A percentile compares a stretch with the other conserved stretches of the same genome.
Conservation (phyloP, 148 eudicot species). For the Vaccinium vitisidaea region DNA sequence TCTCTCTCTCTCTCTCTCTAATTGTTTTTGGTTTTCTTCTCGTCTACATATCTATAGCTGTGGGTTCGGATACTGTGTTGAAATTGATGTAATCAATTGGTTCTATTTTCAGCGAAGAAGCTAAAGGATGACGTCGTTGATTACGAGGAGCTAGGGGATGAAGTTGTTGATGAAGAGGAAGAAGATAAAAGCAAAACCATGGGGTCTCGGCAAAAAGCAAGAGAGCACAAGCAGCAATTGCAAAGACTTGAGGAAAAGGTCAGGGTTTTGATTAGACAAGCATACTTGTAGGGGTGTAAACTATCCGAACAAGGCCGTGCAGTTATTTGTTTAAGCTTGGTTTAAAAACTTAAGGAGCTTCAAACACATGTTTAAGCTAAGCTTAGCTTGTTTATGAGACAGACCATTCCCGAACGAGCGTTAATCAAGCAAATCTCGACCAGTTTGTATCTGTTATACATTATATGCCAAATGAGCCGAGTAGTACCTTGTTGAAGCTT, state of each 20-base stretch:
- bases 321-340: background rate
- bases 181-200: slow-evolving; percentile 12
- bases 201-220: slow-evolving; percentile 42
- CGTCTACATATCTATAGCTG: background rate
- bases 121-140: slow-evolving; percentile 14
- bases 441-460: too few species aligned
- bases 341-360: background rate
- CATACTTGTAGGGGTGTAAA: background rate
- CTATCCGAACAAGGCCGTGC: background rate
- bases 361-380: too few species aligned
- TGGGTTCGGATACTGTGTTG: background rate
- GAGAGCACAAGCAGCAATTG: slow-evolving; percentile 56
- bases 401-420: too few species aligned
- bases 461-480: too few species aligned
- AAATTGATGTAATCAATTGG: background rate
- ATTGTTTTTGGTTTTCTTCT: background rate
- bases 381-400: too few species aligned
- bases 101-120: slow-evolving; percentile 36
- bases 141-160: slow-evolving; percentile 26
- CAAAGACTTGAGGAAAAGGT: slow-evolving; percentile 79
- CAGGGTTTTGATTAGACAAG: background rate
- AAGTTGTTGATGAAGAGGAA: slow-evolving; percentile 27
- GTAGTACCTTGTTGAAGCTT: too few species aligned
- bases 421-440: too few species aligned
- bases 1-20: slow-evolving; percentile 11